Evolutionary conservation across 225 moss, liverwort and hornwort genomes (phyloP), one percentile per base, ranked within the genome.

Genomic region (Marchantia polymorpha): DNA sequence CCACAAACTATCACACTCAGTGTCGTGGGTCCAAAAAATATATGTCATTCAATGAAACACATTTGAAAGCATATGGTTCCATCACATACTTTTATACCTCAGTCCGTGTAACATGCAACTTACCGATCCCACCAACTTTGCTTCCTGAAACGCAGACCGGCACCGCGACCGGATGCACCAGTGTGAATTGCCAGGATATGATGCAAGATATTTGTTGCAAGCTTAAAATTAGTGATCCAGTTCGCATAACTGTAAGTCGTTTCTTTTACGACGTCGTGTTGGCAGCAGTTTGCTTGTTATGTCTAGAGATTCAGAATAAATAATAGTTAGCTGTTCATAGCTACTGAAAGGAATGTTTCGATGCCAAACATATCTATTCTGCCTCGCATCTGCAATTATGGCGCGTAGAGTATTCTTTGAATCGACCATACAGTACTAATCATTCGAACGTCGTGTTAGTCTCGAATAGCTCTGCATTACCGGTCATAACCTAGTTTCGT

Each of bases 221-320:
- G 54, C 75, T 86, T 64, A 86, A 86, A 47, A 48, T 86, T 12
- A 26, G 23, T 15, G 75, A 79, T 53, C 83, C 83, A 64, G 20
- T 48, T 30, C 69, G 60, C n/a, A 81, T 83, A 20, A 73, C 58
- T 59, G 86, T 86, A 74, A 81, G 83, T 79, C 47, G 15, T 19
- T 51, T 0, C 27, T 27, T 53, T n/a, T 4, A 31, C 31, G 39
- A 39, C 49, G 16, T 31, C 50, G 6, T 4, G 61, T n/a, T 19
- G 3, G 22, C 9, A 50, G 50, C 71, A 49, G 49, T 26, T 73
- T 55, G 27, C 27, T 6, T 22, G 13, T 73, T 12, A 31, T 73
- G 10, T 26, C 30, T 3, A 60, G 7, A 53, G 16, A 71, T 16
- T 27, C 65, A 58, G 27, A n/a, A 50, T 79, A 50, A 56, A 2